Percentiles rank a stretch among this genome's conserved stretches.
phyloP scores from a whole-genome alignment of 148 eudicot species.

The Salicornia ramosissima region DNA sequence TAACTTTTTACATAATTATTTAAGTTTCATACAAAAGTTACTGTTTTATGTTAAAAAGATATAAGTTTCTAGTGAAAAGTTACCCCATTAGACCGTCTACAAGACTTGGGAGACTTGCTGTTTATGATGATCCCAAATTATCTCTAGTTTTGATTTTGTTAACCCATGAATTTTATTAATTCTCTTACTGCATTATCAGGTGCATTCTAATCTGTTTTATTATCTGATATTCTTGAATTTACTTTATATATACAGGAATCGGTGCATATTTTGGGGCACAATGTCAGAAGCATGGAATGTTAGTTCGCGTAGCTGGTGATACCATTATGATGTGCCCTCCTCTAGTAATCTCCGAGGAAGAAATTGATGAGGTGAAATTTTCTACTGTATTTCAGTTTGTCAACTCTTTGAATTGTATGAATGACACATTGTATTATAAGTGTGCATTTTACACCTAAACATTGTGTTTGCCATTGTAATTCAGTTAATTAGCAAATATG shows the following conservation, averaged over 20 bases:
- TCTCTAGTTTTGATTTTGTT: too few species aligned
- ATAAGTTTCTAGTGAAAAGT: too few species aligned
- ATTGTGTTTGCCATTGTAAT: not conserved
- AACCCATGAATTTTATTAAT: too few species aligned
- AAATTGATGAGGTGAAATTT: slow-evolving; percentile 64
- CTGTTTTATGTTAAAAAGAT: too few species aligned
- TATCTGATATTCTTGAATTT: not conserved
- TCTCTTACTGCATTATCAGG: not conserved
- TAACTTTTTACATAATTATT: too few species aligned
- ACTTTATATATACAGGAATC: slow-evolving; percentile 39
- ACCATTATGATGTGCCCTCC: slow-evolving; percentile 92
- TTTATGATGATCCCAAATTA: too few species aligned
- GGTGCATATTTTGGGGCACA: slow-evolving; percentile 86
- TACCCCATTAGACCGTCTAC: too few species aligned
- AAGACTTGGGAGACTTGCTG: too few species aligned
- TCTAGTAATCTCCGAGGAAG: slow-evolving; percentile 52
- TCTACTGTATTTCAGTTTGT: not conserved
- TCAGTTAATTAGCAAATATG: slow-evolving; percentile 63
- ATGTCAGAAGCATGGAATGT: slow-evolving; percentile 86
- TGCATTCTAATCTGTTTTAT: not conserved
- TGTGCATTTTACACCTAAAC: not conserved
- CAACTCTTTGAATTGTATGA: not conserved
- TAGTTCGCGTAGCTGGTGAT: slow-evolving; percentile 90
- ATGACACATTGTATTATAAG: not conserved
- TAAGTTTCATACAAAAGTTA: too few species aligned